Base-by-base conservation (phyloP, 306 rosid genomes). In the Mimosa pudica region DNA sequence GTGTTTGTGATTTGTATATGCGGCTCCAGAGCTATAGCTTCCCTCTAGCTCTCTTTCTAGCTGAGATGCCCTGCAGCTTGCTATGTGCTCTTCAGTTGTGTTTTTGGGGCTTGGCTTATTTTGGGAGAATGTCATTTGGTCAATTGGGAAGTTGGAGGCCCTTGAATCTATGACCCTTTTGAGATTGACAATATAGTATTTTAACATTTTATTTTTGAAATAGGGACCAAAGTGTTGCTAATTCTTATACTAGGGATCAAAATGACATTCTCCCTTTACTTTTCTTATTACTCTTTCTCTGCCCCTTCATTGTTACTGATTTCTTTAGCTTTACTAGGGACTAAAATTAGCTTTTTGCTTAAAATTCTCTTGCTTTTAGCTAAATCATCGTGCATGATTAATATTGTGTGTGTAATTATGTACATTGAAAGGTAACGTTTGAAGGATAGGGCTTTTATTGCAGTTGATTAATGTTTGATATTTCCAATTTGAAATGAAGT, bases 21-120 rank as follows among this genome's bases (percentile, higher is more conserved):
- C n/a, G 12, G 30, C 36, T 42, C 76, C 51, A 51, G 32, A 14
- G 46, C 46, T 71, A 62, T 49, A 38, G 30, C 46, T 71, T 32
- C 45, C 32, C 46, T 71, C 76, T 32, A 46, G 76, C 36, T 71
- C 62, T 71, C 62, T 41, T 7, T 67, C 12, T n/a, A 32, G 51
- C 49, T 42, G 8, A 67, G 51, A 41, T 67, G n/a, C 51, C 51
- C 30, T 65, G 38, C 71, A 38, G 48, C 48, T 65, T 46, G 5
- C 33, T 48, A 3, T 49, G 30, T 71, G 7, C 46, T 51, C 12
- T 71, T 49, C 36, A 38, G 61, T 71, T 71, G 45, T 49, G 6
- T 41, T 14, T 14, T 47, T 16, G 20, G 5, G 14, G 20, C 35
- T 42, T 45, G 38, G 32, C 45, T 45, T 24, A 51, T 51, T 51